A percentile compares a stretch with the other conserved stretches of the same genome.
Conservation (phyloP, 805 yeast species). For the Kodamaea laetipori region DNA sequence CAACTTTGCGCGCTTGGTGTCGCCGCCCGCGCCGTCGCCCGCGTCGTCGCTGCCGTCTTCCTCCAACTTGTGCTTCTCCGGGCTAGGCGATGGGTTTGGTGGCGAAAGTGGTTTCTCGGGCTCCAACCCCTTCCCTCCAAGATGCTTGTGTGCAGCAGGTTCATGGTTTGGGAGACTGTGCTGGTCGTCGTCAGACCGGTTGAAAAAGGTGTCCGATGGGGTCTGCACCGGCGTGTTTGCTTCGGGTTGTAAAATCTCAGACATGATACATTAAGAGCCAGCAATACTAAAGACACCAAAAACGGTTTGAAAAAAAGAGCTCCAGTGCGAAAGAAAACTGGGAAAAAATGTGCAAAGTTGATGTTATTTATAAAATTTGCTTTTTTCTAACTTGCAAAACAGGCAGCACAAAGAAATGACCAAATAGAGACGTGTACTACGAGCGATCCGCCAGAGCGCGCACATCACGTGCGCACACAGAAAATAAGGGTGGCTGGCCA, state of each 20-base stretch:
- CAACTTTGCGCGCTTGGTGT: constrained; percentile 23
- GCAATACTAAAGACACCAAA: constrained; percentile 3
- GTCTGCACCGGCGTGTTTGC: constrained; percentile 43
- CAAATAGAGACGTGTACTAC: constrained; percentile 11
- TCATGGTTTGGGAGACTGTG: constrained; percentile 12
- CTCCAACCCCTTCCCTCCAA: constrained; percentile 14
- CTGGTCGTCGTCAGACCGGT: constrained; percentile 22
- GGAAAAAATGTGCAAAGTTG: constrained; percentile 13
- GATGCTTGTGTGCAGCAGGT: constrained; percentile 8
- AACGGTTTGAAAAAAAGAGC: constrained; percentile 4
- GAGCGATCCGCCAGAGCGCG: too few relatives aligned
- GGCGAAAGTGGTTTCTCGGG: constrained; percentile 46
- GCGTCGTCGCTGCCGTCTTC: constrained; percentile 28
- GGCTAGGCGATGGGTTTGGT: constrained; percentile 48
- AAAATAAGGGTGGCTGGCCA: too few relatives aligned
- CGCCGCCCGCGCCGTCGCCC: too few relatives aligned
- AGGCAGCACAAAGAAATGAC: constrained; percentile 12
- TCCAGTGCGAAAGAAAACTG: constrained; percentile 3
- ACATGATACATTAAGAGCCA: constrained; percentile 21
- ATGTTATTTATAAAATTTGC: constrained; percentile 12
- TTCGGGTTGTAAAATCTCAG: constrained; percentile 30
- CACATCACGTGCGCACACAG: constrained; percentile 2
- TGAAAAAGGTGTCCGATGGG: constrained; percentile 34
- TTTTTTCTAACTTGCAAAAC: constrained; percentile 13
- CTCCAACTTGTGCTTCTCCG: constrained; percentile 36